Base-by-base conservation (phyloP, 768 basidiomycete genomes). In the Clitopilus hobsonii region DNA sequence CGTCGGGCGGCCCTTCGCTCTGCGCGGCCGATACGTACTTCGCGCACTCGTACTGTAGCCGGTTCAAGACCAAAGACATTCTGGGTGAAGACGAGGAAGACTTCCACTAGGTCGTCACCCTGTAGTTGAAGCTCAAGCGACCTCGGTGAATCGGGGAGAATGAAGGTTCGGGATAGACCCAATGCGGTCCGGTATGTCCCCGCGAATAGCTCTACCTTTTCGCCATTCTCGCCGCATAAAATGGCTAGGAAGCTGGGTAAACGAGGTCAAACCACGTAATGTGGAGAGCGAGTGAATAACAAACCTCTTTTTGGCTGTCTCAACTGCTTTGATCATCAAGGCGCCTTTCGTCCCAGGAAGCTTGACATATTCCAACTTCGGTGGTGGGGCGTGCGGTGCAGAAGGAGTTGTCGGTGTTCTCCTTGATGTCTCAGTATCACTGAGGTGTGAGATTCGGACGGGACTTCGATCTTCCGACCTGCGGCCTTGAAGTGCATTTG, bases 61-160 rank as follows among this genome's bases (percentile, higher is more conserved):
- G 93, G 93, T 66, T 95, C 93, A 30, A 95, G 72, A 10, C 94
- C 93, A 64, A 95, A 95, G 25, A 95, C 89, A 59, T 93, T 94
- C 66, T 94, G 91, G 1, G 86, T 82, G 65, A 95, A 95, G 3
- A 95, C 89, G 25, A 95, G 78, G 67, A 94, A 95, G 6, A 95
- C 86, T 67, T 95, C 93, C 3, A 94, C 91, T 2, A 95, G 80
- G 62, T 95, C 93, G 65, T 95, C 94, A 5, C 93, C 93, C 68
- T 95, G 93, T 10, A 95, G 74, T 67, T 95, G 86, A 20, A 95
- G 75, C 65, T 94, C 94, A 51, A 95, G 73, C 2, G 90, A 90
- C 24, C 89, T 81, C 2, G 93, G 93, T 11, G 92, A 93, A 64
- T 95, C 93, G 0, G 93, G 93, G 30, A 95, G 74, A 58, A 95